Evolutionary conservation across 805 yeast genomes (phyloP), one percentile per base, ranked within the genome.

Genomic region (Metschnikowia chrysomelidarum): DNA sequence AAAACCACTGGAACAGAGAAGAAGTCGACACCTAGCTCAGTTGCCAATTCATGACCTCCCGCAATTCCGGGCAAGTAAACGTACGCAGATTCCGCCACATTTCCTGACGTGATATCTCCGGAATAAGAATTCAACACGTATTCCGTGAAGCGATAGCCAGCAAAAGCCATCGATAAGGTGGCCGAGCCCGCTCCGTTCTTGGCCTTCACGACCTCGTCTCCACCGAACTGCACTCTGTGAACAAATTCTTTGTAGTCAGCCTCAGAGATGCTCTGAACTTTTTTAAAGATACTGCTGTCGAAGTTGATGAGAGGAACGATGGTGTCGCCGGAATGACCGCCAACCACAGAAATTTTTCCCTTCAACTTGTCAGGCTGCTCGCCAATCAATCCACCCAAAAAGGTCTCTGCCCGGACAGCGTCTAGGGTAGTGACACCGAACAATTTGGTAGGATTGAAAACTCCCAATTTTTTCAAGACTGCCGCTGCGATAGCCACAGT

Each of bases 41-140:
- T 33, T 8, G 70, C 59, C 27, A 74, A 60, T 32, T 56, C 53
- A 21, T 60, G 51, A 21, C 82, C 86, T 28, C 71, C 67, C 24
- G 61, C 61, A 16, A 76, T 51, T 13, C 76, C 80, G 10, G 77
- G 75, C 44, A 82, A 69, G 52, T 76, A 76, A 20, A 75, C 56
- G 50, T 67, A 75, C 3, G 78, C 64, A 7, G 75, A 67, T 43
- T 75, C 79, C 4, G 74, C 69, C 12, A 65, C 37, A 3, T 16
- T 17, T 10, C 26, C 35, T 4, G 16, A 10, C 18, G 19, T 12
- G 3, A 33, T 20, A 13, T 20, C 24, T 25, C 35, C 30, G 16
- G 38, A 21, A 28, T 33, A 35, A 7, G 52, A 48, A 22, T 37
- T 32, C 38, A 48, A 36, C 8, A 48, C 40, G 23, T 37, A 36